Base-by-base conservation (phyloP, 2,329 filamentous ascomycete genomes). In the Colletotrichum sp. region DNA sequence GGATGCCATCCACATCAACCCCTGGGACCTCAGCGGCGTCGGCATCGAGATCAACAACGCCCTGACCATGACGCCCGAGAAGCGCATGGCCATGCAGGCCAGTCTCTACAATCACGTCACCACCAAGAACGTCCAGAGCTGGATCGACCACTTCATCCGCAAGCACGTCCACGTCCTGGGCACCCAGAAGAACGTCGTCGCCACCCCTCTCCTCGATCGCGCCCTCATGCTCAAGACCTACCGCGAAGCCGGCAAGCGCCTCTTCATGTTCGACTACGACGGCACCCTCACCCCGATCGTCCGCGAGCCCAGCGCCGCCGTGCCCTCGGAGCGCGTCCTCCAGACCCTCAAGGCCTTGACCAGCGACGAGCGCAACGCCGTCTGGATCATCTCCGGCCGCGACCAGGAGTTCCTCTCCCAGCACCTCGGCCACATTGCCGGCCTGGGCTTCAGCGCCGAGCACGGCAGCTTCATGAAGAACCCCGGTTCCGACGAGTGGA, bases 261-360 rank as follows among this genome's bases (percentile, higher is more conserved):
- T 99, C 5, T 98, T 99, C 88, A 96, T 99, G 95, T 98, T 99
- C 82, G 97, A 99, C 86, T 99, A 99, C 81, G 97, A 99, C 83
- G 97, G 97, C 64, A 99, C 97, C 1, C 90, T 99, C 71, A 99
- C 97, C 5, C 95, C 96, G 0, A 99, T 99, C 80, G 97, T 99
- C 71, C 94, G 94, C 79, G 96, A 99, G 81, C 97, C 97, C 3
- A 93, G 94, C 79, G 93, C 95, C 7, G 97, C 97, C 5, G 93
- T 98, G 52, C 97, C 97, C 0, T 96, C 96, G 1, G 93, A 96
- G 79, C 92, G 93, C 26, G 92, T 98, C 26, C 93, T 98, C 65
- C 91, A 93, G 34, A 96, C 94, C 1, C 89, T 99, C 75, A 95
- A 94, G 83, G 90, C 91, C 13, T 89, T 99, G 57, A 94, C 96